These are phyloP conservation scores for Kwoniella sp. DNA, from an alignment of 768 basidiomycete species.

Conservation along the genomic window DNA sequence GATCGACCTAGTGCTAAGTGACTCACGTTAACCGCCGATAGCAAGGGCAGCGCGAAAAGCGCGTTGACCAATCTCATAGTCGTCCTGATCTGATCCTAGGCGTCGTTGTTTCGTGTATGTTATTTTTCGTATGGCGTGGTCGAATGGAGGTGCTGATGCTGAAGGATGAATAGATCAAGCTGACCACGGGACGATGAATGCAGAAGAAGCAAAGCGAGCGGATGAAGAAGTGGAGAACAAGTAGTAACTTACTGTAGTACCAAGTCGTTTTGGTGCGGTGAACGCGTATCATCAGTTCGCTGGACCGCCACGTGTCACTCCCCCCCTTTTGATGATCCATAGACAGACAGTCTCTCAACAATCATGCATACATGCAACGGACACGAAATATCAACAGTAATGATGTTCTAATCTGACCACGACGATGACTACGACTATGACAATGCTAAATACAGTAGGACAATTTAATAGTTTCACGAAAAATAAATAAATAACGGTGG, in stretches of 20 bases:
- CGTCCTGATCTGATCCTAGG: background rate
- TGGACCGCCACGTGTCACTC: background rate
- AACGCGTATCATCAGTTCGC: background rate
- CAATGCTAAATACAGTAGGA: background rate
- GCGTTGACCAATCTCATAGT: slow-evolving; percentile 15
- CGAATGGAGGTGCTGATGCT: too few relatives aligned
- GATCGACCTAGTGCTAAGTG: background rate
- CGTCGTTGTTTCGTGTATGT: too few relatives aligned
- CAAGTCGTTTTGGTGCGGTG: background rate
- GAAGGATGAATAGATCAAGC: too few relatives aligned
- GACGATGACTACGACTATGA: background rate
- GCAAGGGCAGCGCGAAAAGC: slow-evolving; percentile 17
- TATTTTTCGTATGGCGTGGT: too few relatives aligned
- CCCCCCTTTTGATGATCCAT: too few relatives aligned
- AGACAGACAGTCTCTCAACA: too few relatives aligned
- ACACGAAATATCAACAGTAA: background rate
- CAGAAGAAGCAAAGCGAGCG: background rate
- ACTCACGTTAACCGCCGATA: slow-evolving; percentile 30
- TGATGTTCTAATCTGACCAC: background rate
- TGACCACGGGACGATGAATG: too few relatives aligned
- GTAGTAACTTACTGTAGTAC: too few relatives aligned
- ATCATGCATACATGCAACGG: background rate
- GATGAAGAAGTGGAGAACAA: background rate
- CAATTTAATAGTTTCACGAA: background rate
- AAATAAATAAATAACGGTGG: too few relatives aligned